Percentiles rank a stretch among this genome's conserved stretches.
phyloP scores from a whole-genome alignment of 345 rosid genomes.

The Moringa oleifera region DNA sequence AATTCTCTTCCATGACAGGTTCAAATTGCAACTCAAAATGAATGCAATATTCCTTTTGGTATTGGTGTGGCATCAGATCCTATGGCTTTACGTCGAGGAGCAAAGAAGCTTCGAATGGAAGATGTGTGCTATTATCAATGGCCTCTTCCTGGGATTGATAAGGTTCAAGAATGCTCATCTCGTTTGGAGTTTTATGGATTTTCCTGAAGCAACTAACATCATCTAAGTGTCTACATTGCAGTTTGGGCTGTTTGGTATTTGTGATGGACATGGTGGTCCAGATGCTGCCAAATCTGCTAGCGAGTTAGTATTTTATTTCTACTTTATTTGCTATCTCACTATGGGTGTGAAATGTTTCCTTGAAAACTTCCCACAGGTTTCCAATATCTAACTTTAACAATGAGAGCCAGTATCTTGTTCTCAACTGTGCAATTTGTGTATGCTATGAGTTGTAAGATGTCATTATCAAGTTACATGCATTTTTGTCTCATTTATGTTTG shows the following conservation, averaged over 20 bases:
- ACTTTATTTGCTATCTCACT: constrained; percentile 16
- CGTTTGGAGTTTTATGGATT: constrained; percentile 8
- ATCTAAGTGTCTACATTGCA: constrained; percentile 27
- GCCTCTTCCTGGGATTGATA: constrained; percentile 79
- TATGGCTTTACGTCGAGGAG: constrained; percentile 94
- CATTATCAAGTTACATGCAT: no score
- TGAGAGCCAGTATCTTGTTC: neutral
- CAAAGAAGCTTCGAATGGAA: constrained; percentile 92
- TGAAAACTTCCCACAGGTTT: neutral
- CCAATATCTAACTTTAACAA: neutral
- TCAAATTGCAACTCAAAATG: constrained; percentile 50
- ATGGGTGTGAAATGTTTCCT: constrained; percentile 2
- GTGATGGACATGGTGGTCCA: constrained; percentile 97
- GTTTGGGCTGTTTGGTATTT: constrained; percentile 94
- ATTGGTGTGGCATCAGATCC: constrained; percentile 93
- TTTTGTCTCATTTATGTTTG: no score
- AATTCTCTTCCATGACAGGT: constrained; percentile 39
- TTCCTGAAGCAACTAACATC: constrained; percentile 12
- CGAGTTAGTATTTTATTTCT: constrained; percentile 58
- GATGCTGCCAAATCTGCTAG: constrained; percentile 88
- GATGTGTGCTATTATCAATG: constrained; percentile 87
- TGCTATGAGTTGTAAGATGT: no score
- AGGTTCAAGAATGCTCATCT: constrained; percentile 46
- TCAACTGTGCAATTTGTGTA: no score
- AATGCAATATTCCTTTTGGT: constrained; percentile 53